Evolutionary conservation across 495 filamentous ascomycete species (phyloP).

Genomic region (Tuber microsphaerosporum): DNA sequence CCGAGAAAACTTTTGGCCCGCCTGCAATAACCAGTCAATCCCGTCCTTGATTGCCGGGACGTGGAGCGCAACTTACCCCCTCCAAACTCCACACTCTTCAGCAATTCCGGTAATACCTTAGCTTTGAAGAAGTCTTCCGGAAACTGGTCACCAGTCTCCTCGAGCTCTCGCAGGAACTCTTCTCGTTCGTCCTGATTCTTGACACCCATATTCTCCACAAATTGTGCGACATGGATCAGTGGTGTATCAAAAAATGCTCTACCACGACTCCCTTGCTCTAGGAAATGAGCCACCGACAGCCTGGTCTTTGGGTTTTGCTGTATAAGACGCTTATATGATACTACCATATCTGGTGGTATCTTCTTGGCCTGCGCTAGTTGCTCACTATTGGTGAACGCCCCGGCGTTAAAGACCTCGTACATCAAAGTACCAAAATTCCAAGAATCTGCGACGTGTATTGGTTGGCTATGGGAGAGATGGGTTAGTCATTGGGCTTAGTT

Average conservation of each 20-base stretch:
- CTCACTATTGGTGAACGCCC: conserved; percentile 58
- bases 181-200: conserved; percentile 79
- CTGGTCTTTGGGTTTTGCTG: conserved; percentile 83
- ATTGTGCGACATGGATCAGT: conserved; percentile 81
- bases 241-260: conserved; percentile 89
- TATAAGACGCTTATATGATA: conserved; percentile 78
- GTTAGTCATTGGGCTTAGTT: background rate
- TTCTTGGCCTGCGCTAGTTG: conserved; percentile 77
- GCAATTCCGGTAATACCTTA: conserved; percentile 89
- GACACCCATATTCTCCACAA: conserved; percentile 82
- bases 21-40: conserved; percentile 41
- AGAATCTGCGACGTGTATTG: conserved; percentile 73
- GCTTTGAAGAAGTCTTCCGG: conserved; percentile 96
- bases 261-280: conserved; percentile 75
- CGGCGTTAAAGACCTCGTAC: conserved; percentile 86
- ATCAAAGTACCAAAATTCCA: conserved; percentile 79
- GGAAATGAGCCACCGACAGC: conserved; percentile 73
- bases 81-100: conserved; percentile 95
- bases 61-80: conserved; percentile 48
- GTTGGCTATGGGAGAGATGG: conserved; percentile 47
- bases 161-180: conserved; percentile 76
- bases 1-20: conserved; percentile 79
- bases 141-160: conserved; percentile 81
- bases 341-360: conserved; percentile 78
- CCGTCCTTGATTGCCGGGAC: background rate